Base-by-base conservation (phyloP, 2,329 filamentous ascomycete species). In the Hirsutella thompsonii region DNA sequence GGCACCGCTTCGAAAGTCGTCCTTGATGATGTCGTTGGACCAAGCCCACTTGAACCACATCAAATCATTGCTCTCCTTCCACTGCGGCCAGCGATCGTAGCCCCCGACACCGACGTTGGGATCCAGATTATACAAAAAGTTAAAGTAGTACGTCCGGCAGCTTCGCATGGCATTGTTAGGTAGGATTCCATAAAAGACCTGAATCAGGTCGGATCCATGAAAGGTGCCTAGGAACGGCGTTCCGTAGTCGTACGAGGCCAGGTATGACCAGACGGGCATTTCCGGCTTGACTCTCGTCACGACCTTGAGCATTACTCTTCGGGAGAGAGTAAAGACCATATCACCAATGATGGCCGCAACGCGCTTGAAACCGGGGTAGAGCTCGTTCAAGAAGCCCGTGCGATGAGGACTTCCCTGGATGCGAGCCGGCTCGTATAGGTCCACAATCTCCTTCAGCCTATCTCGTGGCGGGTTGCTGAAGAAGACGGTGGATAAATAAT, bases 351-450 rank as follows among this genome's bases (percentile, higher is more conserved):
- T 74, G 29, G 84, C 83, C 2, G 82, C 78, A 0, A 87, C 64
- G 13, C 82, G 80, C 60, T 89, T 90, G 68, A 78, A 89, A 48
- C 84, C 74, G 0, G 84, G 82, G 54, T 84, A 88, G 52, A 77
- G 67, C 52, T 81, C 78, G 61, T 90, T 84, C n/a, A 81, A 47
- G 9, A 72, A 46, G 1, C 73, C 66, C 0, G 83, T 89, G 38
- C 77, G 69, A 67, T 85, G 89, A 1, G 85, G 85, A 2, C 78
- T 83, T 28, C 84, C 84, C 16, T 70, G 45, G 8, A 66, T 62
- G 18, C 68, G 55, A 20, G 66, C 63, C n/a, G 69, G 56, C 2
- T 74, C 68, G 54, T 90, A 92, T 0, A 72, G 75, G 32, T 59
- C 61, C 8, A 89, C 72, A 0, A 88, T 62, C 2, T 56, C 62